These are phyloP conservation scores for Barnettozyma sucrosica DNA, from an alignment of 805 yeast genomes.

Conservation along the genomic window DNA sequence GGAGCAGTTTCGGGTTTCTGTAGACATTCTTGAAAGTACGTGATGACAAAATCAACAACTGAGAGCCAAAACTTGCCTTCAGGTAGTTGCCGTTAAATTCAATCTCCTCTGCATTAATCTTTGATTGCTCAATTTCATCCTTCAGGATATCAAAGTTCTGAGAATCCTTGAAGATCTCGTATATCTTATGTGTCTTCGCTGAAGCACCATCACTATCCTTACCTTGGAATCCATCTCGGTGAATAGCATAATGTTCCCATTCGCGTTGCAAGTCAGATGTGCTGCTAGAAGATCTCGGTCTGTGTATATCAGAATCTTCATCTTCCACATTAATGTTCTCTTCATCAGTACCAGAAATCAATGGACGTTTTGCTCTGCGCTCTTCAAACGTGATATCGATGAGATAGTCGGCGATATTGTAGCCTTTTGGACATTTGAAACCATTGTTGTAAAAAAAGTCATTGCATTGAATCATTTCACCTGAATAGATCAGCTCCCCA, in stretches of 20 bases:
- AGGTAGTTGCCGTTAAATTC: constrained; percentile 22
- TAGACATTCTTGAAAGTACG: constrained; percentile 90
- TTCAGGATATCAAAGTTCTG: constrained; percentile 26
- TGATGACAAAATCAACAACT: constrained; percentile 68
- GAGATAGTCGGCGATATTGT: constrained; percentile 88
- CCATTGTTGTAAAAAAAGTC: constrained; percentile 75
- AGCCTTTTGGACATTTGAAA: constrained; percentile 79
- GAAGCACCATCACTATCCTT: constrained; percentile 9
- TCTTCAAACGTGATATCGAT: constrained; percentile 81
- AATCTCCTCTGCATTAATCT: constrained; percentile 19
- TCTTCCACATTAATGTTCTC: constrained; percentile 27
- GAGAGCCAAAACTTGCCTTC: constrained; percentile 54
- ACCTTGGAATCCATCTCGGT: constrained; percentile 45
- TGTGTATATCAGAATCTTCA: constrained; percentile 27
- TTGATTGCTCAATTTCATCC: constrained; percentile 27
- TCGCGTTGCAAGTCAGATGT: constrained; percentile 59
- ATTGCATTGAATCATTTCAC: constrained; percentile 68
- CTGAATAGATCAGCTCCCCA: constrained; percentile 84
- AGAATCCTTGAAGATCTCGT: constrained; percentile 30
- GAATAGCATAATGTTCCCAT: constrained; percentile 83
- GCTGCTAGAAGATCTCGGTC: constrained; percentile 23
- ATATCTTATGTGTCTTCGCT: constrained; percentile 14
- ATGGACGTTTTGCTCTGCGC: constrained; percentile 11
- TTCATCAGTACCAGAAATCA: constrained; percentile 25
- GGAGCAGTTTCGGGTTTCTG: constrained; percentile 83